These are phyloP conservation scores for Rosa lucieae DNA, from an alignment of 306 rosid species.

Conservation along the genomic window DNA sequence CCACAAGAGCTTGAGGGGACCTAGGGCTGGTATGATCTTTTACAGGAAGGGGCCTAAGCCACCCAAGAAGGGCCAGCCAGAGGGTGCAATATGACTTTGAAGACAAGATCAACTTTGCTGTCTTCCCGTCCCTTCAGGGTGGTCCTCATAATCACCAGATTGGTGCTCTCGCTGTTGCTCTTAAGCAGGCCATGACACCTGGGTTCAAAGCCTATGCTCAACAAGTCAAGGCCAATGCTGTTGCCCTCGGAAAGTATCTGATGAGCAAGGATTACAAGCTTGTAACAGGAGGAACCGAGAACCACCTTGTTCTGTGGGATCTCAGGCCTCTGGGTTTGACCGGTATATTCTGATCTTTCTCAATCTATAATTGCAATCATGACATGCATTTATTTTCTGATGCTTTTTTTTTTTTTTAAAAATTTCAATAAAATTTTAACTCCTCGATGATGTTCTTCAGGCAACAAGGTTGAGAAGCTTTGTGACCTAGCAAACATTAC, in stretches of 20 bases:
- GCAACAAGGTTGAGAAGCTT: constrained; percentile 97
- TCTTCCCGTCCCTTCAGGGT: constrained; percentile 95
- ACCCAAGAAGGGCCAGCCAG: constrained; percentile 91
- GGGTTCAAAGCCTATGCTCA: constrained; percentile 88
- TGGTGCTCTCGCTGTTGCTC: constrained; percentile 92
- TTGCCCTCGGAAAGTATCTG: constrained; percentile 79
- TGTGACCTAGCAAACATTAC: constrained; percentile 88
- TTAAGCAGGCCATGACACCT: constrained; percentile 70
- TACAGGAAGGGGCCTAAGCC: constrained; percentile 91
- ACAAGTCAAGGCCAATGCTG: constrained; percentile 96
- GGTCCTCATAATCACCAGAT: constrained; percentile 99
- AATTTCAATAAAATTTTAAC: constrained; percentile 4
- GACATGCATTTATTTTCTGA: not conserved
- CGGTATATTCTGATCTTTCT: constrained; percentile 39
- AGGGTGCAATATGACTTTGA: constrained; percentile 82
- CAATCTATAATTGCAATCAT: not conserved
- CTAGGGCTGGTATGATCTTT: constrained; percentile 97
- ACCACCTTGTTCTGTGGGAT: constrained; percentile 98
- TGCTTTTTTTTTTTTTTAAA: not conserved
- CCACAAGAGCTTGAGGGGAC: constrained; percentile 95
- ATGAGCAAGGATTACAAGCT: constrained; percentile 80
- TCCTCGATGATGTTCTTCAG: constrained; percentile 40
- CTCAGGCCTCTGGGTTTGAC: constrained; percentile 97
- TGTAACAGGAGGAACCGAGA: constrained; percentile 95
- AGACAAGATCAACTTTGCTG: constrained; percentile 91